Evolutionary conservation across 1,284 basidiomycete genomes (phyloP).

Genomic region (Naganishia sp.): DNA sequence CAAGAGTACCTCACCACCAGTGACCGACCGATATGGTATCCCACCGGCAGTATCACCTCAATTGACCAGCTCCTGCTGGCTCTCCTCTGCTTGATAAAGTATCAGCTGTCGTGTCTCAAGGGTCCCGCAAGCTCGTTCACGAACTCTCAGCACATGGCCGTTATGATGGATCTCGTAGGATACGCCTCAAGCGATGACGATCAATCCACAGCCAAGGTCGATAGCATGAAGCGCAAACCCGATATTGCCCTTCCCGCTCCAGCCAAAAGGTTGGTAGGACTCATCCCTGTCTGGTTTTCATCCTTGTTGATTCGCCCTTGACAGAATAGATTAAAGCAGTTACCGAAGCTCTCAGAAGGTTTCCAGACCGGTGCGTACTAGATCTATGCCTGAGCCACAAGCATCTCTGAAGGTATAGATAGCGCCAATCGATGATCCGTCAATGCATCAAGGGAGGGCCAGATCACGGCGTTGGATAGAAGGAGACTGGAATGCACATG

Average conservation of each 20-base stretch:
- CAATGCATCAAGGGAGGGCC: slow-evolving; percentile 47
- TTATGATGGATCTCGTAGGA: slow-evolving; percentile 12
- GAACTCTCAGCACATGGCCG: no score
- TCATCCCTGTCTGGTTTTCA: not conserved
- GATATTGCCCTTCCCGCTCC: not conserved
- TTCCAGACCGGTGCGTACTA: slow-evolving; percentile 12
- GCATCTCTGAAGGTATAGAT: not conserved
- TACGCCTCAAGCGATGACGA: slow-evolving; percentile 22
- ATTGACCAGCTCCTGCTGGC: not conserved
- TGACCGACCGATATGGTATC: no score
- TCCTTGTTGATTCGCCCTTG: not conserved
- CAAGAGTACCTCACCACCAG: not conserved
- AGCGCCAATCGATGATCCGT: slow-evolving; percentile 45
- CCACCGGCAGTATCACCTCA: not conserved
- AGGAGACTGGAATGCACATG: slow-evolving; percentile 52
- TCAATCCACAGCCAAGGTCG: not conserved
- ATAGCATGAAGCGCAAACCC: not conserved
- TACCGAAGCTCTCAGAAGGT: slow-evolving; percentile 8
- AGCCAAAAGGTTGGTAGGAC: not conserved
- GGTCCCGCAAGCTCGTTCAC: not conserved
- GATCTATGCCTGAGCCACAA: not conserved
- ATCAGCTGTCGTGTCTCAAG: no score
- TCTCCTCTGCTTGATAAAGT: not conserved
- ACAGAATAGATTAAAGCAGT: slow-evolving; percentile 16
- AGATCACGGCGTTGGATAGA: slow-evolving; percentile 50